A percentile compares a stretch with the other conserved stretches of the same genome.
Conservation (phyloP, 1,284 basidiomycete species). For the Volvariella volvacea region DNA sequence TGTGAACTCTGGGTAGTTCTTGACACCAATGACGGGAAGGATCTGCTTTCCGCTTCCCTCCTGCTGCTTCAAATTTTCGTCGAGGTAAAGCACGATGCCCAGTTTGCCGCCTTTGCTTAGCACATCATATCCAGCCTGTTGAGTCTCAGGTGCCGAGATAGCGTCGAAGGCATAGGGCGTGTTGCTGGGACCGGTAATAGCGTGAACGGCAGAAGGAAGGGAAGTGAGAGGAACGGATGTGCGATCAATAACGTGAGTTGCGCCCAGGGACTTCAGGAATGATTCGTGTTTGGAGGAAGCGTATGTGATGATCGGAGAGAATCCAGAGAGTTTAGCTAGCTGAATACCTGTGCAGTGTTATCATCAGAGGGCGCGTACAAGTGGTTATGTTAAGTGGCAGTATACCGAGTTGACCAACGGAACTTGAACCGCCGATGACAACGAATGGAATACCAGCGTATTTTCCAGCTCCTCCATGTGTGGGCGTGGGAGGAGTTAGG, state of each 20-base stretch:
- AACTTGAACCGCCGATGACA: constrained; percentile 30
- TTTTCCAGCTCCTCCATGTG: constrained; percentile 26
- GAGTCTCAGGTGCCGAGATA: constrained; percentile 15
- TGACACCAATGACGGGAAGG: background rate
- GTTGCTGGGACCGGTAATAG: constrained; percentile 14
- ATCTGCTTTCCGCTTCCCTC: background rate
- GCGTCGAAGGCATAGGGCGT: constrained; percentile 28
- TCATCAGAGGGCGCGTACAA: no score
- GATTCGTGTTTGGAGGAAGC: constrained; percentile 34
- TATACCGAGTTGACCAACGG: constrained; percentile 31
- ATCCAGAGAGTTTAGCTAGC: constrained; percentile 41
- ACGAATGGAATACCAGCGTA: constrained; percentile 27
- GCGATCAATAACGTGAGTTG: constrained; percentile 38
- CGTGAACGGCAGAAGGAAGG: constrained; percentile 14
- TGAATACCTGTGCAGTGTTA: no score
- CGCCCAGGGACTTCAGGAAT: constrained; percentile 40
- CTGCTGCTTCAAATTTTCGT: constrained; percentile 30
- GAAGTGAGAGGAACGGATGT: constrained; percentile 10
- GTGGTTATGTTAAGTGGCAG: no score
- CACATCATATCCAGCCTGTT: constrained; percentile 13
- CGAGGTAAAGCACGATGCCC: constrained; percentile 26
- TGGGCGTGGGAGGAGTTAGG: constrained; percentile 23
- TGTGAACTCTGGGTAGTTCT: constrained; percentile 5
- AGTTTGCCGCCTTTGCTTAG: constrained; percentile 35
- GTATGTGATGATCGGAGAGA: constrained; percentile 41